Percentiles rank a stretch among this genome's conserved stretches.
Conservation (phyloP, 108 stramenopile genomes). For the Nitzschia putrida region DNA sequence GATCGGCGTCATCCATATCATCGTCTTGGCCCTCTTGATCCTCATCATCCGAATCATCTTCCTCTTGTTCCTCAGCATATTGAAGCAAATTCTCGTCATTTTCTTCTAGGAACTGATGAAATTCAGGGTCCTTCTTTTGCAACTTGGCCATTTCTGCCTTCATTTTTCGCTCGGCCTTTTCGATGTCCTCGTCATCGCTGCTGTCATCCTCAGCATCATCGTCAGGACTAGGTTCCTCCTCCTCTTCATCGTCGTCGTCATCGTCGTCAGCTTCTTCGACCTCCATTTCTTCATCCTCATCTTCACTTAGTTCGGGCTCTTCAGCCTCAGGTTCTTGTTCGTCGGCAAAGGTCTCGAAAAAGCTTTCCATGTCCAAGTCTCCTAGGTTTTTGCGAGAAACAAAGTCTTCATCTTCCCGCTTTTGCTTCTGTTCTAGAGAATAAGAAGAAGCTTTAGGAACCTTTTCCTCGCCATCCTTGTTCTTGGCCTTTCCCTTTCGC, state of each 20-base stretch:
- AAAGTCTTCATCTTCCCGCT: conserved; percentile 40
- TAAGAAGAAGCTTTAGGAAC: conserved; percentile 15
- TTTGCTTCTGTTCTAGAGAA: conserved; percentile 21
- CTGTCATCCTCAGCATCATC: conserved; percentile 43
- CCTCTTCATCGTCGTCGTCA: conserved; percentile 41
- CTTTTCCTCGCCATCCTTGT: not conserved
- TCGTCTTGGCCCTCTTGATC: conserved; percentile 41
- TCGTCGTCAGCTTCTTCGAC: conserved; percentile 28
- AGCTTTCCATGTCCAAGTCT: conserved; percentile 51
- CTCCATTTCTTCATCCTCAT: conserved; percentile 37
- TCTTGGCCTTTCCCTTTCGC: conserved; percentile 11
- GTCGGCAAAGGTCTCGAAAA: conserved; percentile 42
- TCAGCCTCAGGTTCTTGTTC: conserved; percentile 30
- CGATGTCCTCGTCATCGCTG: conserved; percentile 79
- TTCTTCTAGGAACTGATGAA: conserved; percentile 83
- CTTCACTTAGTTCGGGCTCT: conserved; percentile 26
- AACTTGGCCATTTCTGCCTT: conserved; percentile 79
- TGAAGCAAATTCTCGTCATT: conserved; percentile 80
- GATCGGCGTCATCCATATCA: conserved; percentile 37
- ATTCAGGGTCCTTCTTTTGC: conserved; percentile 84
- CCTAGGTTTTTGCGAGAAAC: conserved; percentile 38
- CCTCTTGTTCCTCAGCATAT: conserved; percentile 61
- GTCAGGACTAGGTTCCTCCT: conserved; percentile 31
- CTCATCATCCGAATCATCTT: conserved; percentile 52
- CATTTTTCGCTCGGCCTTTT: conserved; percentile 68